Evolutionary conservation across 2,329 filamentous ascomycete genomes (phyloP).

Genomic region (Chrysoporthe cubensis): DNA sequence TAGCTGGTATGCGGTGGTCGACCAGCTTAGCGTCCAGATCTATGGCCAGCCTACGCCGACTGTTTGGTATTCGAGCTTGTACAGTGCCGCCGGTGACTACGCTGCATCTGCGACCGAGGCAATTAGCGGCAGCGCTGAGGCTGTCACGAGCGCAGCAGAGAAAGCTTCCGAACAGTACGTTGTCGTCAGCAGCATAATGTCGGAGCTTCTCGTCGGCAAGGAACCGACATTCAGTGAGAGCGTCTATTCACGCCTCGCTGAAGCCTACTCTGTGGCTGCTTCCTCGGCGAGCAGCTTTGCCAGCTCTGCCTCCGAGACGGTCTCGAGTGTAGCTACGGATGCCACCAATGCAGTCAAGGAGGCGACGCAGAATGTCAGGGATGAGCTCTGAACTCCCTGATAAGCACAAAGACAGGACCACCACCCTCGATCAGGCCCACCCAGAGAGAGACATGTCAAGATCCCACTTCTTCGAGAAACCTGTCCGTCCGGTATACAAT

Average conservation of each 20-base stretch:
- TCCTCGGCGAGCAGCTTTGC: slow-evolving; percentile 54
- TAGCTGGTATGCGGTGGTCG: slow-evolving; percentile 67
- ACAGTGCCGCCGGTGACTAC: slow-evolving; percentile 55
- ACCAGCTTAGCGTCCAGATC: slow-evolving; percentile 68
- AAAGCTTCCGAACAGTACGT: slow-evolving; percentile 67
- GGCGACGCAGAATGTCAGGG: slow-evolving; percentile 40
- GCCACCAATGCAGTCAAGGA: slow-evolving; percentile 50
- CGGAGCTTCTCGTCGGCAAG: slow-evolving; percentile 75
- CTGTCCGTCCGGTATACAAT: neutral
- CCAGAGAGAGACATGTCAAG: neutral
- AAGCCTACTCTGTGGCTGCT: slow-evolving; percentile 71
- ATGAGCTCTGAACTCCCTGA: slow-evolving; percentile 44
- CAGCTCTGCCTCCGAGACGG: slow-evolving; percentile 39
- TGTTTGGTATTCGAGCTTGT: slow-evolving; percentile 56
- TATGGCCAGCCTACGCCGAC: slow-evolving; percentile 69
- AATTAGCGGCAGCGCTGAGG: slow-evolving; percentile 41
- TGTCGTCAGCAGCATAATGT: slow-evolving; percentile 72
- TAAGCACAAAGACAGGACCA: neutral
- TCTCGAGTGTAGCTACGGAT: slow-evolving; percentile 42
- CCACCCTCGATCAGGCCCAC: no score
- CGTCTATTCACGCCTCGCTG: slow-evolving; percentile 72
- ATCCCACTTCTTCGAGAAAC: neutral
- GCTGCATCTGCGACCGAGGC: slow-evolving; percentile 60
- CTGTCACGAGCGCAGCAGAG: slow-evolving; percentile 49
- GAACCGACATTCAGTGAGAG: slow-evolving; percentile 83